phyloP scores from a whole-genome alignment of 2,329 filamentous ascomycete species.

The Mariannaea sp. region DNA sequence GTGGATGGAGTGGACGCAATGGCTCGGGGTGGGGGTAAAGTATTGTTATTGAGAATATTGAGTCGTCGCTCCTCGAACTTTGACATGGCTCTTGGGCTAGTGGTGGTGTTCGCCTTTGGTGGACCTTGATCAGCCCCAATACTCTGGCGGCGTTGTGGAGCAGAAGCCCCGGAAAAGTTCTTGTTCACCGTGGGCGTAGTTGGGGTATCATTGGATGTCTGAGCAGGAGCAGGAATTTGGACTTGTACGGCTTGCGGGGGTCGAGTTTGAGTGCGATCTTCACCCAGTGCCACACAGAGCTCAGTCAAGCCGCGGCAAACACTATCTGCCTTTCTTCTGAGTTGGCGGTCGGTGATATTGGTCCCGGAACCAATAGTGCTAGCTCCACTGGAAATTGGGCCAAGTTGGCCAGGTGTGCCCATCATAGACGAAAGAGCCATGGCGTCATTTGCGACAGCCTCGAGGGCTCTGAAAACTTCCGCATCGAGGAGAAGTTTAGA shows the following conservation, averaged over 20 bases:
- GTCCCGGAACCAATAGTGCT: conserved; percentile 62
- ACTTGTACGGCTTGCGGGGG: conserved; percentile 30
- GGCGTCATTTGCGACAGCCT: conserved; percentile 81
- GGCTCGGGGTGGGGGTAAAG: conserved; percentile 52
- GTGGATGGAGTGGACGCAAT: conserved; percentile 47
- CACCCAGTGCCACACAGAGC: conserved; percentile 81
- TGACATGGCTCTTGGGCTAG: conserved; percentile 52
- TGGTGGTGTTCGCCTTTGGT: conserved; percentile 45
- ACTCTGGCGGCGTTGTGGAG: conserved; percentile 49
- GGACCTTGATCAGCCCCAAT: conserved; percentile 47
- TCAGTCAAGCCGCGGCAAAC: conserved; percentile 93
- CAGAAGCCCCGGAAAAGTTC: conserved; percentile 44
- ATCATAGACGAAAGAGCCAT: conserved; percentile 78
- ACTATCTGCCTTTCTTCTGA: conserved; percentile 88
- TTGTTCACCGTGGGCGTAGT: conserved; percentile 54
- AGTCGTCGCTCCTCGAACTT: conserved; percentile 59
- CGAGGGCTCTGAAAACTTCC: conserved; percentile 78
- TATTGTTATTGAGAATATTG: conserved; percentile 51
- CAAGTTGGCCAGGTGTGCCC: conserved; percentile 70
- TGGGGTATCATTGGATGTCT: conserved; percentile 34
- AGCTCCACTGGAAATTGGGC: conserved; percentile 69
- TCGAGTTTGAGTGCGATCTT: conserved; percentile 53
- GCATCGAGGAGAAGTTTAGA: conserved; percentile 70
- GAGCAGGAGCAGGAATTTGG: no score
- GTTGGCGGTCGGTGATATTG: conserved; percentile 75